These are phyloP conservation scores for Poa pratensis DNA, from an alignment of 176 grass and related monocot genomes.

Conservation along the genomic window DNA sequence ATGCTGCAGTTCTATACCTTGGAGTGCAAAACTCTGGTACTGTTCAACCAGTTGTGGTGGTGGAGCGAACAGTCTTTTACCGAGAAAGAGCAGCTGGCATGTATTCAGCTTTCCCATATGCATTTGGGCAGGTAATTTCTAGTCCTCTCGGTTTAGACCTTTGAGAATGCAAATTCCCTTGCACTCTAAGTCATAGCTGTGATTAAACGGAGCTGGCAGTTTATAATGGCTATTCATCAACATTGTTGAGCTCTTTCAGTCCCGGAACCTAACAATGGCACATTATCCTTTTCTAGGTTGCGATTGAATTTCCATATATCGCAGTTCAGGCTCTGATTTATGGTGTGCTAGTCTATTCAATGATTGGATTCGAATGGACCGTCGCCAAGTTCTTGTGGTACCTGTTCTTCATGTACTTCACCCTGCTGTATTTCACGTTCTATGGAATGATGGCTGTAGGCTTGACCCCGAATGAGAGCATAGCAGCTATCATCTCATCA, in stretches of 20 bases:
- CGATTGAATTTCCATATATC: conserved; percentile 75
- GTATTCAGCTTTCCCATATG: conserved; percentile 96
- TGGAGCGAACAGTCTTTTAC: conserved; percentile 89
- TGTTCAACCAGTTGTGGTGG: conserved; percentile 83
- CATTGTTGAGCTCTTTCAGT: conserved; percentile 27
- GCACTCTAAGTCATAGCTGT: conserved; percentile 18
- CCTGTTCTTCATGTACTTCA: conserved; percentile 97
- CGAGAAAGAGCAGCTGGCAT: conserved; percentile 89
- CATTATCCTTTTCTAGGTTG: conserved; percentile 55
- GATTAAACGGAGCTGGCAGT: background rate
- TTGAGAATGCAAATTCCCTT: background rate
- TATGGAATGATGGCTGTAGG: conserved; percentile 94
- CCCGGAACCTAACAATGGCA: conserved; percentile 28
- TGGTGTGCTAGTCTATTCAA: conserved; percentile 64
- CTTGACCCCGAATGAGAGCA: conserved; percentile 73
- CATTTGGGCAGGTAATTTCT: conserved; percentile 80
- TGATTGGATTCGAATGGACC: conserved; percentile 89
- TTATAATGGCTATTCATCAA: background rate
- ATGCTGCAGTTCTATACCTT: conserved; percentile 80
- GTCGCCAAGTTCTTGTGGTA: conserved; percentile 89
- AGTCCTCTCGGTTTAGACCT: background rate
- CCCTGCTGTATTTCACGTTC: conserved; percentile 81
- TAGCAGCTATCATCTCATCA: conserved; percentile 72
- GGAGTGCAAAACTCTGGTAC: conserved; percentile 74
- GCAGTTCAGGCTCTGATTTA: conserved; percentile 71